A percentile compares a stretch with the other conserved stretches of the same genome.
Conservation (phyloP, 2,329 filamentous ascomycete genomes). For the Didymellaceae sp. region DNA sequence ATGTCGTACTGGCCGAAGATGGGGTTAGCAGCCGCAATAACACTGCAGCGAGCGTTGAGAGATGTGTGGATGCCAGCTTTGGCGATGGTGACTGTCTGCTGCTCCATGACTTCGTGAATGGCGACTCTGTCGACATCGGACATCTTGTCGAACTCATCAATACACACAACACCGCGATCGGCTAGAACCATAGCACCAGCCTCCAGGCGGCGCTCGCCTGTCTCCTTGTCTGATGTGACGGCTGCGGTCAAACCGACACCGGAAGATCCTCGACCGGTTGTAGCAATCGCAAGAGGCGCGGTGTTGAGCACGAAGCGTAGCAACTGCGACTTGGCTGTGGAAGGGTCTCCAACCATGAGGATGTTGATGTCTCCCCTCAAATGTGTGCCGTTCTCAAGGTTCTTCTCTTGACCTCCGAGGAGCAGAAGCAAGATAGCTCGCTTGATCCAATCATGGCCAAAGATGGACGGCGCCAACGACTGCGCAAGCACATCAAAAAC, state of each 20-base stretch:
- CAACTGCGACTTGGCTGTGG: slow-evolving; percentile 97
- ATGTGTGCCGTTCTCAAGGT: slow-evolving; percentile 96
- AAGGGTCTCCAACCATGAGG: slow-evolving; percentile 98
- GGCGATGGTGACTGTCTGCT: slow-evolving; percentile 98
- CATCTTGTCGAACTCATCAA: slow-evolving; percentile 99
- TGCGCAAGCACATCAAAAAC: slow-evolving; percentile 92
- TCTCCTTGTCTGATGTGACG: slow-evolving; percentile 96
- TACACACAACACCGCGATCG: slow-evolving; percentile 96
- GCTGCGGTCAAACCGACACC: slow-evolving; percentile 97
- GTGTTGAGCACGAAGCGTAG: slow-evolving; percentile 97
- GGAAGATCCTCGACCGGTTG: slow-evolving; percentile 93
- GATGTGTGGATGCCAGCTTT: slow-evolving; percentile 99
- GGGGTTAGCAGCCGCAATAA: slow-evolving; percentile 94
- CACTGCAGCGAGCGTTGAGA: slow-evolving; percentile 93
- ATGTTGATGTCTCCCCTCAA: slow-evolving; percentile 99
- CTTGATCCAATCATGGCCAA: slow-evolving; percentile 96
- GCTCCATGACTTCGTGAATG: slow-evolving; percentile 99
- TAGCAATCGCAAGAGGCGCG: slow-evolving; percentile 93
- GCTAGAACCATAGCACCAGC: slow-evolving; percentile 98
- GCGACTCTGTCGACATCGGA: slow-evolving; percentile 96
- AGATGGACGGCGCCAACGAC: slow-evolving; percentile 94
- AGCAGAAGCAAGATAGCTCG: slow-evolving; percentile 96
- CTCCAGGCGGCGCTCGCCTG: slow-evolving; percentile 90
- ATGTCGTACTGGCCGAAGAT: slow-evolving; percentile 98
- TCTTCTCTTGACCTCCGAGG: slow-evolving; percentile 96